Evolutionary conservation across 805 yeast genomes (phyloP).

Genomic region (Saccharomycopsis schoenii): DNA sequence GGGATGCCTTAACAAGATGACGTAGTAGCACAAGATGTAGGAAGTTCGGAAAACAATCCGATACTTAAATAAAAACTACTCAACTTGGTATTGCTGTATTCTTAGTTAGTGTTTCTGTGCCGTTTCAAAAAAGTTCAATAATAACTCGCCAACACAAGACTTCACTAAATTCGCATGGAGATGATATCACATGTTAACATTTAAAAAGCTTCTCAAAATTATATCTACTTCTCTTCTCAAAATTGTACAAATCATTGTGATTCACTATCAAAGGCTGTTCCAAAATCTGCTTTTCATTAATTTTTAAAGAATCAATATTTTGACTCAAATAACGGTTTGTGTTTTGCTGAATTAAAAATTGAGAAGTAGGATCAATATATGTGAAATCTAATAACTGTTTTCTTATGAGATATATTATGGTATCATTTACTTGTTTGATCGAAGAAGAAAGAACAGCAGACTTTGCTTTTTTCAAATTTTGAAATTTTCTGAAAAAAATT

Average conservation of each 20-base stretch:
- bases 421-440: neutral
- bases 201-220: slow-evolving; percentile 1
- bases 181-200: neutral
- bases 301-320: neutral
- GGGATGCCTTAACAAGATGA: too few species aligned
- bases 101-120: too few species aligned
- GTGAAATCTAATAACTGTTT: neutral
- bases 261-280: neutral
- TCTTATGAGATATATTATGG: neutral
- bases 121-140: too few species aligned
- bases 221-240: neutral
- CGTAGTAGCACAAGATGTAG: too few species aligned
- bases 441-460: neutral
- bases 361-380: neutral
- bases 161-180: too few species aligned
- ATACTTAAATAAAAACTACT: too few species aligned
- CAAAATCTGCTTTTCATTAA: neutral
- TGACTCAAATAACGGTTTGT: neutral
- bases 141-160: too few species aligned
- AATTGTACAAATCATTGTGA: neutral
- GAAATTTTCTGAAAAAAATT: neutral
- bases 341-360: neutral
- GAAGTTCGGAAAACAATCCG: too few species aligned
- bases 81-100: too few species aligned
- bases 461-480: neutral